phyloP scores from a whole-genome alignment of 345 rosid genomes.

The Aegle marmelos region DNA sequence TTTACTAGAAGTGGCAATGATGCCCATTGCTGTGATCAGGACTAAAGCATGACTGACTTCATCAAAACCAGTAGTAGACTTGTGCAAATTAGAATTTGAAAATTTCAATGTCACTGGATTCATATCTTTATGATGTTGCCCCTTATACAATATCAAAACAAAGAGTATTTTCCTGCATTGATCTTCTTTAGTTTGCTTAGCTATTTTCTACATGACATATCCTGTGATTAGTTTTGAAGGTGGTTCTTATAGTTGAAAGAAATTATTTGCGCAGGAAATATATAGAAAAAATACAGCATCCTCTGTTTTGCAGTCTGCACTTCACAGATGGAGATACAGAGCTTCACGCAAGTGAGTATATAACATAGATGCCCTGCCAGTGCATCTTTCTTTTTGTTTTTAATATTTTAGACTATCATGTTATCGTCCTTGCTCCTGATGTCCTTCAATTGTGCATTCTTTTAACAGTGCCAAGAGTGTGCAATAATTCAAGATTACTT shows the following conservation, averaged over 20 bases:
- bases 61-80: neutral
- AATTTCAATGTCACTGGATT: neutral
- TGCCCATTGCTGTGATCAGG: neutral
- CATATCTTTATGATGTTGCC: neutral
- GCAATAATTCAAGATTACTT: conserved; percentile 45
- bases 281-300: conserved; percentile 51
- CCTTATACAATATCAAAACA: neutral
- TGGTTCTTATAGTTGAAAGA: neutral
- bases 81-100: neutral
- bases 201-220: neutral
- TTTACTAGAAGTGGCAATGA: neutral
- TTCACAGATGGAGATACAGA: conserved; percentile 60
- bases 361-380: neutral
- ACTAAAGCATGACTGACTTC: neutral
- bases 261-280: conserved; percentile 40
- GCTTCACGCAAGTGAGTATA: conserved; percentile 49
- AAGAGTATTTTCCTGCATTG: neutral
- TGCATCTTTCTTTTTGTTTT: neutral
- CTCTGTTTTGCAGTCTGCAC: conserved; percentile 38
- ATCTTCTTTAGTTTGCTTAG: neutral
- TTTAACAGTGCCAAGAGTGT: conserved; percentile 40
- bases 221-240: neutral
- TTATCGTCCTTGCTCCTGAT: neutral
- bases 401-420: neutral
- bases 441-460: neutral